Evolutionary conservation across 2,329 filamentous ascomycete genomes (phyloP), one percentile per base, ranked within the genome.

Genomic region (Magnaporthiopsis rhizophila): DNA sequence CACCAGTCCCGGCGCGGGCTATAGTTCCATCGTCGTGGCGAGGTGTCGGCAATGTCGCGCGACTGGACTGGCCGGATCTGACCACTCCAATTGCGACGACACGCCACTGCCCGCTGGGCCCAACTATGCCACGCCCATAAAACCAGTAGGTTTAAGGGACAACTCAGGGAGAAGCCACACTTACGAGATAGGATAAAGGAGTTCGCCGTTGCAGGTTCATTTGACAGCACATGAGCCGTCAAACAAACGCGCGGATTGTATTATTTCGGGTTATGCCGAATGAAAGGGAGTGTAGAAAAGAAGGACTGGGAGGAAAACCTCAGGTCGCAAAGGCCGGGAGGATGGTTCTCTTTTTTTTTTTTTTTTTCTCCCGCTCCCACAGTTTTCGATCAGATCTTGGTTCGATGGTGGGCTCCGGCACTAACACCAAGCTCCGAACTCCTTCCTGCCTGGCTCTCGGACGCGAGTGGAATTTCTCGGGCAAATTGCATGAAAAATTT

Each of bases 171-270:
- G 34, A 18, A 4, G 24, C 18, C 30, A 63, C 18, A 79, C 85
- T 79, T 84, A 91, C 89, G 81, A 81, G 81, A 77, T 83, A 82
- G 81, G 81, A 84, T 79, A 80, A 78, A 77, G 80, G 74, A 76
- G 81, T 79, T 75, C 79, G 79, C 79, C 79, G 81, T 81, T 93
- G 92, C 93, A 97, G 92, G 92, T 95, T 97, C 93, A 97, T 97
- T 92, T 94, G 91, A 96, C 92, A 93, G 91, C 89, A 76, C 69
- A 71, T 67, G 74, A 80, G 88, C 88, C 90, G 91, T 83, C 92
- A 95, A 96, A 89, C 83, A 92, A 96, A 88, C 91, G 91, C 92
- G 92, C 91, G 78, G 77, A 72, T 70, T 61, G 56, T 61, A 57
- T 24, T 57, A 58, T 64, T 61, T 2, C 28, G 63, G 34, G 28